Evolutionary conservation across 768 basidiomycete species (phyloP).

Genomic region (Holtermanniella nyarrowii): DNA sequence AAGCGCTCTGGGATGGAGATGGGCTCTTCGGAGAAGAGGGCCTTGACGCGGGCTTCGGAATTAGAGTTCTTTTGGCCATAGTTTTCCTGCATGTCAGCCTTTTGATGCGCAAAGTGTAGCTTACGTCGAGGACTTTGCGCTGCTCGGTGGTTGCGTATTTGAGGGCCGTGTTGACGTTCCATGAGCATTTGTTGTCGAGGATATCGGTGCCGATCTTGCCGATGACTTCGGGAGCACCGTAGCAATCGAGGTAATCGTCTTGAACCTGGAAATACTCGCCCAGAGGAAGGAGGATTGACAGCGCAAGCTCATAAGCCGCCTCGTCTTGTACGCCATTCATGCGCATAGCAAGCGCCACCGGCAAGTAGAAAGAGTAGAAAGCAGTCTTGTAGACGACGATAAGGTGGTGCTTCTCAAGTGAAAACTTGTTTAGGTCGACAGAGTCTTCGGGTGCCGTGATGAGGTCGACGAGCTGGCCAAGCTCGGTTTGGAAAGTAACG

Average conservation of each 20-base stretch:
- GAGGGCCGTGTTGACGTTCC: slow-evolving; percentile 86
- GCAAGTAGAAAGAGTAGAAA: slow-evolving; percentile 96
- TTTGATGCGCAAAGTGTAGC: not conserved
- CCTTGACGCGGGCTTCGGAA: slow-evolving; percentile 55
- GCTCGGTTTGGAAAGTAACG: slow-evolving; percentile 80
- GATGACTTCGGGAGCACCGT: slow-evolving; percentile 76
- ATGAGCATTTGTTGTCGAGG: slow-evolving; percentile 96
- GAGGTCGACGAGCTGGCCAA: slow-evolving; percentile 90
- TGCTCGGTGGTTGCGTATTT: slow-evolving; percentile 43
- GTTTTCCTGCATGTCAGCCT: slow-evolving; percentile 47
- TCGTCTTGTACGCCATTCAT: slow-evolving; percentile 47
- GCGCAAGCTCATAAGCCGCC: slow-evolving; percentile 61
- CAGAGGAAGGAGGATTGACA: slow-evolving; percentile 73
- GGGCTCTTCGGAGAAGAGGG: slow-evolving; percentile 60
- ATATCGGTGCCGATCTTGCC: slow-evolving; percentile 98
- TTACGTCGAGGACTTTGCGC: slow-evolving; percentile 45
- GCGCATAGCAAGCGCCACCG: slow-evolving; percentile 87
- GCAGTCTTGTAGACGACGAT: slow-evolving; percentile 98
- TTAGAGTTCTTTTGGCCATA: slow-evolving; percentile 55
- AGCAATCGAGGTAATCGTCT: slow-evolving; percentile 92
- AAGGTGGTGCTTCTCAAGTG: slow-evolving; percentile 70
- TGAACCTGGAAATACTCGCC: slow-evolving; percentile 99
- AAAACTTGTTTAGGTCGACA: slow-evolving; percentile 81
- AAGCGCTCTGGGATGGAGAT: slow-evolving; percentile 55
- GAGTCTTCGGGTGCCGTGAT: slow-evolving; percentile 86